phyloP scores from a whole-genome alignment of 805 yeast genomes.

The Candida wancherniae region DNA sequence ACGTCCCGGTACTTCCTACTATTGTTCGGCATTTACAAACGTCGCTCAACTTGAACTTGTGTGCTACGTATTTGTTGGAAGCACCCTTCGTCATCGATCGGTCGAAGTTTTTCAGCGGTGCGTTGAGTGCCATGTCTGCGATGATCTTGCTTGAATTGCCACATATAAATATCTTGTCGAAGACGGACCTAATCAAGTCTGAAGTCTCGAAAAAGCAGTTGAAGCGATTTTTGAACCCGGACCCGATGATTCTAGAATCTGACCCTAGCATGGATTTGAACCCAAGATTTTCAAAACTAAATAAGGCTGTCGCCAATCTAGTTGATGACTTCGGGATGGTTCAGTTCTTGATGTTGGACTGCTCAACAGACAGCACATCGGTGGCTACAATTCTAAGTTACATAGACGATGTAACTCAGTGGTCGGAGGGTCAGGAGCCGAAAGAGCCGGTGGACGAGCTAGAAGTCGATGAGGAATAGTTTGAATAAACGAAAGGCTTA shows the following conservation, averaged over 20 bases:
- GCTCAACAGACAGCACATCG: constrained; percentile 60
- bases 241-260: constrained; percentile 63
- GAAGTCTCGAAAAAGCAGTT: constrained; percentile 70
- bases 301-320: constrained; percentile 77
- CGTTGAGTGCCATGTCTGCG: constrained; percentile 95
- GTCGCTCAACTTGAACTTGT: constrained; percentile 75
- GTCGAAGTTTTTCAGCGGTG: constrained; percentile 92
- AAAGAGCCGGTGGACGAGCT: constrained; percentile 74
- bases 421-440: constrained; percentile 96
- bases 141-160: constrained; percentile 95
- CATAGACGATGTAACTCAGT: constrained; percentile 95
- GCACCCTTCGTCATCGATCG: constrained; percentile 91
- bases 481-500: no score
- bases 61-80: constrained; percentile 89
- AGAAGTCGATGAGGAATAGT: constrained; percentile 14
- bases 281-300: constrained; percentile 64
- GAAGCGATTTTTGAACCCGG: constrained; percentile 85
- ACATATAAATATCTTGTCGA: constrained; percentile 85
- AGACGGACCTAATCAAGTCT: constrained; percentile 79
- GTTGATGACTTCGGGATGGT: constrained; percentile 99
- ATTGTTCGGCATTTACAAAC: constrained; percentile 80
- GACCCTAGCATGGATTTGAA: constrained; percentile 22
- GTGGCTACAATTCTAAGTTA: constrained; percentile 81
- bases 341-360: constrained; percentile 86
- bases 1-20: constrained; percentile 87